Conservation (phyloP, 352 stramenopile species). For the Globisporangium cystogenes region DNA sequence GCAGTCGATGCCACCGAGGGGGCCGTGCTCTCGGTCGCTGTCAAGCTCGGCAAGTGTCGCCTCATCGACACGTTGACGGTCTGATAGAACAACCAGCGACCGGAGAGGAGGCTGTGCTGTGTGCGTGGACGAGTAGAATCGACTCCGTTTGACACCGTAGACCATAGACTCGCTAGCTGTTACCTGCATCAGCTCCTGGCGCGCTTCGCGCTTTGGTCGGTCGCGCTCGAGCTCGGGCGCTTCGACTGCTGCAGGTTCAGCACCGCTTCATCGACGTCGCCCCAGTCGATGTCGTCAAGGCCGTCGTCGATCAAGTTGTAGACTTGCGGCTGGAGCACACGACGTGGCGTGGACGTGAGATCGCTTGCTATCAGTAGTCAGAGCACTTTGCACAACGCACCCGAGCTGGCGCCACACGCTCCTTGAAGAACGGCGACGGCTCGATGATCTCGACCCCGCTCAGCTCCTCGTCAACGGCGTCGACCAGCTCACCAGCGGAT, state of each 20-base stretch:
- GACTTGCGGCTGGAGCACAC: slow-evolving; percentile 1
- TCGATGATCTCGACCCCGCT: slow-evolving; percentile 20
- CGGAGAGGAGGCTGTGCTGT: neutral
- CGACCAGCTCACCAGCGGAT: slow-evolving; percentile 7
- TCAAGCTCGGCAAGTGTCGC: slow-evolving; percentile 93
- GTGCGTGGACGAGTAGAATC: neutral
- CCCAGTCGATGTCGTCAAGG: slow-evolving; percentile 66
- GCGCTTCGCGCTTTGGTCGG: slow-evolving; percentile 11
- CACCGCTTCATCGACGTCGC: slow-evolving; percentile 37
- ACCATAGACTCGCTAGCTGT: neutral
- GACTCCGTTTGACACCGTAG: neutral
- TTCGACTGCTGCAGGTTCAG: slow-evolving; percentile 27
- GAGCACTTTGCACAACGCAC: no score
- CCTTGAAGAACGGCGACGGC: slow-evolving; percentile 46
- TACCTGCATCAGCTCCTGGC: slow-evolving; percentile 5
- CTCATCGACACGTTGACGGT: slow-evolving; percentile 98
- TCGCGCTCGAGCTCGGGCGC: slow-evolving; percentile 9
- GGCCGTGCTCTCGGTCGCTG: slow-evolving; percentile 93
- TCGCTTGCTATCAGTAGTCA: neutral
- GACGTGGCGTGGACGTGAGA: neutral
- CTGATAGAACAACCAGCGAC: slow-evolving; percentile 26
- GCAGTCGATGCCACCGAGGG: slow-evolving; percentile 55
- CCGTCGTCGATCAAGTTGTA: slow-evolving; percentile 27
- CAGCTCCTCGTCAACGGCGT: slow-evolving; percentile 23
- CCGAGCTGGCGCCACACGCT: slow-evolving; percentile 12